phyloP scores from a whole-genome alignment of 192 early-diverging fungal species.

The Rhizoclosmatium sp. region DNA sequence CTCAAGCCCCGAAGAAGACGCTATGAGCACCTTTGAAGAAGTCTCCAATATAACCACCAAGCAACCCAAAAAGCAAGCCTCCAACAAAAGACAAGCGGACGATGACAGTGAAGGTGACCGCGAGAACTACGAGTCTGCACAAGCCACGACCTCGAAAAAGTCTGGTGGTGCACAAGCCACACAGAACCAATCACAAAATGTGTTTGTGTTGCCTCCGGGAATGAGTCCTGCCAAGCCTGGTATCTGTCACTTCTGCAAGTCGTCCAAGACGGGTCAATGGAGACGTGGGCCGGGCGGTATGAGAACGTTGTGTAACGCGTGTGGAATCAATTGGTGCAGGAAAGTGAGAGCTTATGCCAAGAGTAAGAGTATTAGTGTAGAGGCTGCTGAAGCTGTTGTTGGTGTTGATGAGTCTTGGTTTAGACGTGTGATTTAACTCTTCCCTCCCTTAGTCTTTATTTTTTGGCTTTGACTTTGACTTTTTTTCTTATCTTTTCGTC shows the following conservation, averaged over 20 bases:
- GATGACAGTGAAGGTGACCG: not conserved
- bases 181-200: not conserved
- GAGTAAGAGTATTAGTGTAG: not conserved
- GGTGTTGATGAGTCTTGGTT: conserved; percentile 32
- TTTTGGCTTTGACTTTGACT: too few species aligned
- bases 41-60: not conserved
- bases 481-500: too few species aligned
- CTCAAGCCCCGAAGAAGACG: conserved; percentile 15
- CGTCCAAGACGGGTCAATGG: conserved; percentile 93
- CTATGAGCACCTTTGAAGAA: not conserved
- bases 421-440: conserved; percentile 12
- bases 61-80: not conserved
- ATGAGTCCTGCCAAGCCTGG: conserved; percentile 9
- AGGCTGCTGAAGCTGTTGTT: conserved; percentile 26
- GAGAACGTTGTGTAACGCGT: conserved; percentile 94
- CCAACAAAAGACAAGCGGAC: not conserved
- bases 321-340: conserved; percentile 69
- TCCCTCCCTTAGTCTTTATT: too few species aligned
- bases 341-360: conserved; percentile 26
- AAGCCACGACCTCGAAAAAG: not conserved
- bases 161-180: not conserved
- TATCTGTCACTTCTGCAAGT: conserved; percentile 69
- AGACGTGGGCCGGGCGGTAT: conserved; percentile 90
- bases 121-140: not conserved
- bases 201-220: not conserved